Evolutionary conservation across 2,329 filamentous ascomycete species (phyloP).

Genomic region (Aspergillus piperis): DNA sequence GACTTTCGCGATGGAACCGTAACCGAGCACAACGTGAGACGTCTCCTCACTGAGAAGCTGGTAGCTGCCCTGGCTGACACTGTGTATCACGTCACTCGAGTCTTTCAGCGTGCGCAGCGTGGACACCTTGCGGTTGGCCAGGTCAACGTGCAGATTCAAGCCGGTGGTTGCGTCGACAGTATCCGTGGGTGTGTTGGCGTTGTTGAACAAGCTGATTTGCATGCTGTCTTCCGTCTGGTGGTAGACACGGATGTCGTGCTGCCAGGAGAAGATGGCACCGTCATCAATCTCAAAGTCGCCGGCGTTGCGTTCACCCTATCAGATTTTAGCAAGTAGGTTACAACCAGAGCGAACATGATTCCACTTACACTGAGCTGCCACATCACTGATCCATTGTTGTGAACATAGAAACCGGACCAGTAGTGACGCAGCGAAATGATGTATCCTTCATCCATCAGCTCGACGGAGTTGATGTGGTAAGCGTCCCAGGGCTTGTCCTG

Average conservation of each 20-base stretch:
- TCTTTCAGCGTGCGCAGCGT: slow-evolving; percentile 27
- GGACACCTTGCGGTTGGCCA: slow-evolving; percentile 25
- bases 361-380: slow-evolving; percentile 30
- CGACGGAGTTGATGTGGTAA: slow-evolving; percentile 41
- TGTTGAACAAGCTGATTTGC: slow-evolving; percentile 36
- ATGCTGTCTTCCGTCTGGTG: slow-evolving; percentile 37
- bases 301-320: slow-evolving; percentile 25
- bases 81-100: slow-evolving; percentile 25
- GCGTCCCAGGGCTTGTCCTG: slow-evolving; percentile 36
- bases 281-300: slow-evolving; percentile 31
- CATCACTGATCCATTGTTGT: slow-evolving; percentile 32
- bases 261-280: slow-evolving; percentile 31
- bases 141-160: slow-evolving; percentile 25
- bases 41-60: slow-evolving; percentile 26
- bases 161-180: slow-evolving; percentile 24
- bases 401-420: slow-evolving; percentile 36
- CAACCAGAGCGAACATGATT: not conserved
- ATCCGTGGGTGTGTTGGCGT: slow-evolving; percentile 31
- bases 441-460: slow-evolving; percentile 35
- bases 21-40: slow-evolving; percentile 34
- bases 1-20: slow-evolving; percentile 38
- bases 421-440: slow-evolving; percentile 40
- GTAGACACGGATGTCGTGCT: slow-evolving; percentile 40
- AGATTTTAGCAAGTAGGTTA: not conserved
- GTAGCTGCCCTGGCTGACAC: slow-evolving; percentile 34